These are phyloP conservation scores for Conidiobolus incongruus DNA, from an alignment of 371 early-diverging fungal species.

Conservation along the genomic window DNA sequence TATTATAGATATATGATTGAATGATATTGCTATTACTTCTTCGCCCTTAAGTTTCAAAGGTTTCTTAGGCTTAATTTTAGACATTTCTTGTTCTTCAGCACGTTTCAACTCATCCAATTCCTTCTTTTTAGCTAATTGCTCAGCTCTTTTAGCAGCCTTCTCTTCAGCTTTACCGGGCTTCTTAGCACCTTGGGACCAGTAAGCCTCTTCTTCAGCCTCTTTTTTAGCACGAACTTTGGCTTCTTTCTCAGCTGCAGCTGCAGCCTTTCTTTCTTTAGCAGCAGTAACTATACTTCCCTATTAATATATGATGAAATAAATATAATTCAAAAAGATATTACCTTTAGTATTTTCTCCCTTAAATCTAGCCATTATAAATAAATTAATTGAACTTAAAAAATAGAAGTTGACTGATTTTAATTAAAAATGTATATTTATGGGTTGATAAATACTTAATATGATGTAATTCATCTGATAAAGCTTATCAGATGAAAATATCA, in stretches of 20 bases:
- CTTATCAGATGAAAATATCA: too few relatives aligned
- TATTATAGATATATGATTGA: neutral
- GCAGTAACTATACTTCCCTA: conserved; percentile 16
- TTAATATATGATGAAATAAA: neutral
- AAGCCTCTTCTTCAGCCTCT: conserved; percentile 27
- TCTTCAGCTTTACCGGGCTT: conserved; percentile 34
- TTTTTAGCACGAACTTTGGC: conserved; percentile 19
- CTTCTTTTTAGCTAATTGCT: conserved; percentile 7
- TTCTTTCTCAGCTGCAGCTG: conserved; percentile 31
- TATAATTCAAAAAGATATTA: neutral
- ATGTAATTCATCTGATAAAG: too few relatives aligned
- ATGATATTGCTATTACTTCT: neutral
- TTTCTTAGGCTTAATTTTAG: conserved; percentile 5
- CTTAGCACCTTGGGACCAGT: conserved; percentile 52
- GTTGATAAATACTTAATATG: too few relatives aligned
- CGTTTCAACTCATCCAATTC: conserved; percentile 5
- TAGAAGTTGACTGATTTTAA: too few relatives aligned
- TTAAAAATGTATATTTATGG: too few relatives aligned
- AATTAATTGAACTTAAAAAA: too few relatives aligned
- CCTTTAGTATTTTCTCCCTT: conserved; percentile 10
- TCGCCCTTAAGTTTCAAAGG: neutral
- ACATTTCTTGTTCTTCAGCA: conserved; percentile 7
- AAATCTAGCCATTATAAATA: conserved; percentile 7
- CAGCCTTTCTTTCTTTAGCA: conserved; percentile 48
- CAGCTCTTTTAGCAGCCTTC: conserved; percentile 38